Percentiles rank a stretch among this genome's conserved stretches.
phyloP scores from a whole-genome alignment of 1,284 basidiomycete genomes.

The Malassezia japonica region DNA sequence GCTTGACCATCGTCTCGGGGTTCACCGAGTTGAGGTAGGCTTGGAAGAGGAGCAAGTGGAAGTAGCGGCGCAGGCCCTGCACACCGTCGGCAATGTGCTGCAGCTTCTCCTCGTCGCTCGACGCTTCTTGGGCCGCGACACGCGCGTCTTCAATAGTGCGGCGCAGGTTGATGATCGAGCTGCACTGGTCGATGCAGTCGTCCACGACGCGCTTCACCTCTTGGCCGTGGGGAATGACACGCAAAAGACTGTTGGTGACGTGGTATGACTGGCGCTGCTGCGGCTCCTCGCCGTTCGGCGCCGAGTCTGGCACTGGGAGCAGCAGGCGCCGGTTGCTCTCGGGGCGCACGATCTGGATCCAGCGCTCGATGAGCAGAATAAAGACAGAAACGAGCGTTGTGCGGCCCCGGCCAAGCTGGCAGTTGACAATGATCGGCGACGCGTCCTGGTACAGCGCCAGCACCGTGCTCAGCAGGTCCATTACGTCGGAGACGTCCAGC shows the following conservation, averaged over 20 bases:
- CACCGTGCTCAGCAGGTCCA: conserved; percentile 66
- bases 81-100: conserved; percentile 49
- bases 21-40: conserved; percentile 78
- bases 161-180: conserved; percentile 66
- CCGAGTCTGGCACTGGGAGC: not conserved
- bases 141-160: conserved; percentile 79
- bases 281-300: not conserved
- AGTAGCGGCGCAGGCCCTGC: conserved; percentile 55
- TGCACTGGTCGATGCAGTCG: conserved; percentile 77
- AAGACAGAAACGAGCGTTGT: conserved; percentile 82
- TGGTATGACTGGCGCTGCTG: conserved; percentile 50
- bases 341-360: conserved; percentile 1
- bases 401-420: conserved; percentile 88
- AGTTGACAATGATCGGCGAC: conserved; percentile 79
- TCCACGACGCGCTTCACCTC: conserved; percentile 80
- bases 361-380: conserved; percentile 56
- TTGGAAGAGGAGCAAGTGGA: conserved; percentile 84
- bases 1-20: conserved; percentile 54
- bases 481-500: conserved; percentile 47
- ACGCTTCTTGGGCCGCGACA: conserved; percentile 63
- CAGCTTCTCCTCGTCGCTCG: conserved; percentile 65
- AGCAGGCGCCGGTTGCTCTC: conserved; percentile 1
- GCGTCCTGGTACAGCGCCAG: conserved; percentile 64
- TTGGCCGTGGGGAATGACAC: conserved; percentile 82
- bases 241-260: conserved; percentile 65